Evolutionary conservation across 2,329 filamentous ascomycete species (phyloP), one percentile per base, ranked within the genome.

Genomic region (Plenodomus biglobosus): DNA sequence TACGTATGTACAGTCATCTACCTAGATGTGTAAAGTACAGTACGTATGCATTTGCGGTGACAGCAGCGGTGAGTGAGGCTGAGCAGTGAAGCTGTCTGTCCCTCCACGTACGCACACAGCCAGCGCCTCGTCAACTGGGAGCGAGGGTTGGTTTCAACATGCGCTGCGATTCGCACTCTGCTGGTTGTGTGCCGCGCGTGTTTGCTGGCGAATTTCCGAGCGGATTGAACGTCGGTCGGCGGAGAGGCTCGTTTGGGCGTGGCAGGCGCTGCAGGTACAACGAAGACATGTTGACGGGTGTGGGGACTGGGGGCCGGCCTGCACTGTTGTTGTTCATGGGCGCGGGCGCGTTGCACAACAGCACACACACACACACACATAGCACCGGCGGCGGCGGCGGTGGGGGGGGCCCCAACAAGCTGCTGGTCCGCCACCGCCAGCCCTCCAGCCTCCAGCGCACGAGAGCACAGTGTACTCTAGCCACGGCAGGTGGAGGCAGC

Each of bases 161-260:
- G 27, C 39, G 22, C 40, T 43, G 43, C 37, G 37, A 27, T 35
- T 18, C 27, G 27, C 13, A 32, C 27, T 15, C 6, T 32, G 34
- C 39, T 36, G 11, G 22, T 39, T 6, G 16, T 39, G 24, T 36
- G 27, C 40, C 40, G 45, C 45, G 27, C 40, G 27, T 42, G 36
- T 38, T 38, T 41, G 45, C 45, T 40, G 42, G 49, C 52, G 46
- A 52, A 50, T 50, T 47, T 45, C 46, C 43, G 55, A 44, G 34
- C 37, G 34, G 36, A 17, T 18, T 20, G 18, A 32, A n/a, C 19
- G n/a, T 42, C 38, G 37, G 38, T 44, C 47, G 42, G 52, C 44
- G 46, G 27, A 44, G 40, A 40, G 39, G 32, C 41, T 53, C 30
- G 48, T 47, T 49, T 40, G 34, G 49, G 52, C 30, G 32, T 38